Evolutionary conservation across 2,329 filamentous ascomycete species (phyloP), one percentile per base, ranked within the genome.

Genomic region (Verticillium nubilum): DNA sequence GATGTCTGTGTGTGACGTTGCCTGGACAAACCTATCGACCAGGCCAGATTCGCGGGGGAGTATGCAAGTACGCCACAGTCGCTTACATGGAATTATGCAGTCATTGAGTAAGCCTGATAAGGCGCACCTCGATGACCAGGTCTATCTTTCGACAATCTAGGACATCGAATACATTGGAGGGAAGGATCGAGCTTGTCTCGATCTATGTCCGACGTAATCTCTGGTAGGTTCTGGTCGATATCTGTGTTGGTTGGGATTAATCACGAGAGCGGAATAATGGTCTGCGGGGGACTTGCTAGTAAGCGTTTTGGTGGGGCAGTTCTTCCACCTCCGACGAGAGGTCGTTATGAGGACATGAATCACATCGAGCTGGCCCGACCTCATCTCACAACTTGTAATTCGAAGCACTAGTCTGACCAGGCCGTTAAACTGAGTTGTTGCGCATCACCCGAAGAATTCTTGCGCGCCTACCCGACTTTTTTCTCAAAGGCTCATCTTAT

Each of bases 1-100:
- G 54, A 56, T 56, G 54, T 26, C 42, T 56, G 54, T 25, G 54
- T 37, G 54, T 56, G 54, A 56, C 54, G 54, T 56, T 56, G 54
- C 54, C 54, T 56, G 54, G 54, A 35, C 54, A 37, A 56, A 56
- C 31, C 54, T 15, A 31, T 28, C 13, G 52, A 23, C 52, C 28
- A 26, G 33, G 25, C 33, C 19, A 28, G 54, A 47, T 56, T 47
- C 19, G 54, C 54, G 25, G 33, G 28, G 35, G 26, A 9, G 12
- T n/a, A 27, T 47, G n/a, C 19, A 37, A 13, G 23, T 56, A 47
- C 19, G 33, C 33, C 33, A 15, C 15, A 19, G 2, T 42, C 27
- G 33, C 33, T 56, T 56, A 56, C 54, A 47, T 27, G 28, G 26
- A 15, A 35, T 56, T 56, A 56, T 42, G 54, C 33, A 47, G 1